A percentile compares a stretch with the other conserved stretches of the same genome.
Conservation (phyloP, 177 flowering plant genomes). For the Tripterygium wilfordii region DNA sequence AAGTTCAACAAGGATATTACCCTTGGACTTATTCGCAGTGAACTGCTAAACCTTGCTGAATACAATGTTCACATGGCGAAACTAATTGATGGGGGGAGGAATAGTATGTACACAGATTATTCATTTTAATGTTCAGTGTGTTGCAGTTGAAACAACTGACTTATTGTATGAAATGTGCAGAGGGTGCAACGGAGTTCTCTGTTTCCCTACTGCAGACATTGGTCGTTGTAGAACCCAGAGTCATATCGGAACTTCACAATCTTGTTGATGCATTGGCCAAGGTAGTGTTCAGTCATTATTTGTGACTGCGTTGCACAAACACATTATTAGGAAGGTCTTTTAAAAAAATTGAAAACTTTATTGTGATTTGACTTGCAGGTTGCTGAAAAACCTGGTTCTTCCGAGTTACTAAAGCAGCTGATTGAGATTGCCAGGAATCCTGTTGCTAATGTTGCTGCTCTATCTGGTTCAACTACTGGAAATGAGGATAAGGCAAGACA, state of each 20-base stretch:
- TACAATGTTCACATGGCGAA: constrained; percentile 92
- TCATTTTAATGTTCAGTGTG: not conserved
- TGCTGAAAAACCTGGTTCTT: constrained; percentile 84
- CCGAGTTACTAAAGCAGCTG: constrained; percentile 78
- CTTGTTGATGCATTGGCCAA: constrained; percentile 88
- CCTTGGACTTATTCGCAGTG: constrained; percentile 75
- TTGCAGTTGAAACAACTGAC: constrained; percentile 8
- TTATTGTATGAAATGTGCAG: constrained; percentile 44
- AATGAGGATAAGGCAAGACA: constrained; percentile 65
- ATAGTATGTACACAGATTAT: constrained; percentile 62
- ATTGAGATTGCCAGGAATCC: constrained; percentile 84
- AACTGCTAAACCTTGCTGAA: constrained; percentile 82
- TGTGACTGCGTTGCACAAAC: too few species aligned
- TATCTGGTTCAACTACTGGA: constrained; percentile 31
- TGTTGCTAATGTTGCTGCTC: constrained; percentile 30
- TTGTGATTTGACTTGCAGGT: constrained; percentile 47
- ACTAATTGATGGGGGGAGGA: constrained; percentile 92
- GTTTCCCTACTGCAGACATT: constrained; percentile 76
- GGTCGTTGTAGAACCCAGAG: constrained; percentile 59
- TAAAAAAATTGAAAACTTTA: too few species aligned
- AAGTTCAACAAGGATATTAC: constrained; percentile 88
- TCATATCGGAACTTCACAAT: constrained; percentile 78
- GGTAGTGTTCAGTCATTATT: too few species aligned
- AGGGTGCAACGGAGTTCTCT: constrained; percentile 85
- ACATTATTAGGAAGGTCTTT: too few species aligned